Evolutionary conservation across 306 rosid species (phyloP).

Genomic region (Sesbania bispinosa): DNA sequence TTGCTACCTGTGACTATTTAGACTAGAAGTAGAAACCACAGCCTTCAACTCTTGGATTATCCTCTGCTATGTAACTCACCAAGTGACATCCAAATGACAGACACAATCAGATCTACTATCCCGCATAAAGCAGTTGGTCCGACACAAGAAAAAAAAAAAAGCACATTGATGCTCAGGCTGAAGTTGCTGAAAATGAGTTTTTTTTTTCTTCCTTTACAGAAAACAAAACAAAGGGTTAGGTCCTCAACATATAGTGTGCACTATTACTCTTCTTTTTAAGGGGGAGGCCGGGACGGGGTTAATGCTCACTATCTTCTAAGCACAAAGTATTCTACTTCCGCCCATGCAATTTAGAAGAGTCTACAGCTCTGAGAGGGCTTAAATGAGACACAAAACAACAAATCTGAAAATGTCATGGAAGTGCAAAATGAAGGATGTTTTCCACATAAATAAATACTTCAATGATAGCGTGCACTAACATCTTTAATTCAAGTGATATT

Average conservation of each 20-base stretch:
- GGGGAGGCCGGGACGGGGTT: too few species aligned
- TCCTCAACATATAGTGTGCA: not conserved
- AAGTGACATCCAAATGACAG: not conserved
- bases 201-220: not conserved
- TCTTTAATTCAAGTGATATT: not conserved
- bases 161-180: not conserved
- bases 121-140: not conserved
- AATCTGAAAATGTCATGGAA: not conserved
- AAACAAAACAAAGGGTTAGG: not conserved
- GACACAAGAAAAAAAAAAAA: not conserved
- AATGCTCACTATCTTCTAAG: not conserved
- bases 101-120: not conserved
- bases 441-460: not conserved
- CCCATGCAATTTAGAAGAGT: not conserved
- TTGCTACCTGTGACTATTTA: not conserved
- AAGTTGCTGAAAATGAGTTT: not conserved
- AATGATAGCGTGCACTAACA: not conserved
- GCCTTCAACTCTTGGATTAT: too few species aligned
- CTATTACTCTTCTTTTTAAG: not conserved
- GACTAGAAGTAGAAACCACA: not conserved
- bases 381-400: not conserved
- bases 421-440: not conserved
- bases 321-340: not conserved
- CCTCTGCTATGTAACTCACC: too few species aligned
- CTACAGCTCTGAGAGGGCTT: too few species aligned